These are phyloP conservation scores for Aureobasidium sp. DNA, from an alignment of 2,329 filamentous ascomycete species.

Conservation along the genomic window DNA sequence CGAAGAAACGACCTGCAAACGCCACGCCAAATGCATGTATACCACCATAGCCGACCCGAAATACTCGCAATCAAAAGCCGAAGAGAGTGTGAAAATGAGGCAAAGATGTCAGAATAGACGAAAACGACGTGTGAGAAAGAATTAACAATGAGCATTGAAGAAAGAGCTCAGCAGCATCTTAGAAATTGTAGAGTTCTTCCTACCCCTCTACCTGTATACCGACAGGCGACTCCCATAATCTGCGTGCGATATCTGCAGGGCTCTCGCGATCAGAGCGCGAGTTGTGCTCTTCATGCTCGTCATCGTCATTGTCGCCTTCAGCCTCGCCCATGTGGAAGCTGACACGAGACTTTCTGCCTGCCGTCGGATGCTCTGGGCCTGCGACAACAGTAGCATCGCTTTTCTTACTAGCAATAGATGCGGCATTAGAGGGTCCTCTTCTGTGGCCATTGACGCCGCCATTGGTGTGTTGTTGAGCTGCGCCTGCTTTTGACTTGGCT, in stretches of 20 bases:
- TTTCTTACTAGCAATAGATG: constrained; percentile 7
- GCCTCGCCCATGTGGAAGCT: constrained; percentile 16
- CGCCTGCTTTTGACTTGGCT: constrained; percentile 25
- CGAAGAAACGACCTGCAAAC: neutral
- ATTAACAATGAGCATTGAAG: neutral
- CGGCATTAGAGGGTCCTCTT: neutral
- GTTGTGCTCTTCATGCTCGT: constrained; percentile 16
- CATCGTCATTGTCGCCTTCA: constrained; percentile 11
- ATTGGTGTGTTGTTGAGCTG: constrained; percentile 32
- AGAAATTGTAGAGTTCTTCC: neutral
- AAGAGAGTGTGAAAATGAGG: neutral
- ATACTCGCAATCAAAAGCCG: neutral
- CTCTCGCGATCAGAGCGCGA: constrained; percentile 24
- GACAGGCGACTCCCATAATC: constrained; percentile 30
- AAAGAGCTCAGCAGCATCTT: neutral
- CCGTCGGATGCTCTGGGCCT: constrained; percentile 18
- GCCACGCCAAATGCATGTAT: constrained; percentile 8
- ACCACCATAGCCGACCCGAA: neutral
- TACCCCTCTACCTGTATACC: constrained; percentile 6
- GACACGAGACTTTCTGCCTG: constrained; percentile 10
- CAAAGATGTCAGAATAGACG: neutral
- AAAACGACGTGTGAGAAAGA: neutral
- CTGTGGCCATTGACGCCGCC: constrained; percentile 7
- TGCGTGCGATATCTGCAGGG: constrained; percentile 33
- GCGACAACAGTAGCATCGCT: neutral